These are phyloP conservation scores for Arctostaphylos glauca DNA, from an alignment of 148 eudicot genomes.

Conservation along the genomic window DNA sequence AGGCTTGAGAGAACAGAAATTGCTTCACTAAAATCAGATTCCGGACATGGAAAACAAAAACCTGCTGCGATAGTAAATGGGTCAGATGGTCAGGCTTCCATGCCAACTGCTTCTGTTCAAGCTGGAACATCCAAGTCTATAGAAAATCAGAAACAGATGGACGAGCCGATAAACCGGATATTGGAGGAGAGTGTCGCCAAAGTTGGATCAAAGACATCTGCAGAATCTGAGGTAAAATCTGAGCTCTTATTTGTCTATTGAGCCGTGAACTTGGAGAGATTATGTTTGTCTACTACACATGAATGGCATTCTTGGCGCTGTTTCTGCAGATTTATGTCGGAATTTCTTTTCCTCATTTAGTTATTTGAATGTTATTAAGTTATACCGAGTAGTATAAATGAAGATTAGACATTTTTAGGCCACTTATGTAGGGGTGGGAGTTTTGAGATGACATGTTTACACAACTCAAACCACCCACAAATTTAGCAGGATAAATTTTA, in stretches of 20 bases:
- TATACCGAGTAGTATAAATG: not conserved
- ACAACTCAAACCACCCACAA: not conserved
- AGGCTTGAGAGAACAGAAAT: constrained; percentile 50
- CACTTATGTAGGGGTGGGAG: not conserved
- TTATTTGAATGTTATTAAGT: not conserved
- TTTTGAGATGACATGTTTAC: not conserved
- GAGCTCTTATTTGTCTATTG: not conserved
- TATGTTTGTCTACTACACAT: not conserved
- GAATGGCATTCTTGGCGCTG: constrained; percentile 13
- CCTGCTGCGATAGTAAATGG: constrained; percentile 43
- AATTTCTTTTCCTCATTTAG: not conserved
- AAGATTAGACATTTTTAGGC: not conserved
- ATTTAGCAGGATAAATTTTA: too few species aligned
- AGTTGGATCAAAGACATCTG: constrained; percentile 32
- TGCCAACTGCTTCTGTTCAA: constrained; percentile 25
- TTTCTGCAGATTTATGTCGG: constrained; percentile 3
- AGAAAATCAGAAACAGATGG: constrained; percentile 58
- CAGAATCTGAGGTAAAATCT: constrained; percentile 66
- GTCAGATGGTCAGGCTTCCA: constrained; percentile 40
- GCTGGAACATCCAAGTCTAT: constrained; percentile 33
- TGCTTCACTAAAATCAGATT: constrained; percentile 36
- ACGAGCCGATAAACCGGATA: constrained; percentile 45
- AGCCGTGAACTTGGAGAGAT: not conserved
- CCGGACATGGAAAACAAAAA: constrained; percentile 44
- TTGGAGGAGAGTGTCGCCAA: constrained; percentile 53